Conservation (phyloP, 208 protist species). For the Leishmania turanica region DNA sequence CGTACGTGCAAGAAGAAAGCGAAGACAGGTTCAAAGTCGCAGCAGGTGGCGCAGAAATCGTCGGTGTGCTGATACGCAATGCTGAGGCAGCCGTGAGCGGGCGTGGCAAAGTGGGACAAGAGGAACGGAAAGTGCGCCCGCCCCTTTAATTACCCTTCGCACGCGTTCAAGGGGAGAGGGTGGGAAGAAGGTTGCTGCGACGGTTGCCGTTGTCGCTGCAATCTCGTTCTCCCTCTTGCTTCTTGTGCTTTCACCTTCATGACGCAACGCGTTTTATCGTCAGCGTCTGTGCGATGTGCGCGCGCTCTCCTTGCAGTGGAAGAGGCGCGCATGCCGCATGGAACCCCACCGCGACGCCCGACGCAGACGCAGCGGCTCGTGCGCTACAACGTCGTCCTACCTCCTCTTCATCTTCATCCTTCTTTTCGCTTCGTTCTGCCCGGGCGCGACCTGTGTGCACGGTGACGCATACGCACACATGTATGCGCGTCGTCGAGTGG, state of each 20-base stretch:
- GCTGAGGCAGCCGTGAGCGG: neutral
- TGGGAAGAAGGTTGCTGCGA: neutral
- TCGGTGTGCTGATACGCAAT: neutral
- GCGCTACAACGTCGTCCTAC: neutral
- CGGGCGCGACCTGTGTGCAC: neutral
- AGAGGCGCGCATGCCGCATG: neutral
- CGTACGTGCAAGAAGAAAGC: neutral
- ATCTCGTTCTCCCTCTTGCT: neutral
- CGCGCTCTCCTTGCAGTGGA: neutral
- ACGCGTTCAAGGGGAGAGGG: neutral
- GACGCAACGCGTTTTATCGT: neutral
- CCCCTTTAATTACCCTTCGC: no score
- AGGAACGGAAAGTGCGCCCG: neutral
- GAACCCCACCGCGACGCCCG: neutral
- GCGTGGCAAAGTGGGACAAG: neutral
- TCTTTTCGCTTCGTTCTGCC: neutral
- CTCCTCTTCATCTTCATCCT: neutral
- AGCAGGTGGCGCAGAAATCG: neutral
- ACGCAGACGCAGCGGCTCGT: neutral
- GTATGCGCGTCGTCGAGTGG: conserved; percentile 2
- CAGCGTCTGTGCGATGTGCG: neutral
- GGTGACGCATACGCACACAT: neutral
- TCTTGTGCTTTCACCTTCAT: neutral
- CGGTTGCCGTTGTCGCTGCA: neutral
- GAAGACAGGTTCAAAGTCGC: neutral